A percentile compares a stretch with the other conserved stretches of the same genome.
phyloP scores from a whole-genome alignment of 2,329 filamentous ascomycete genomes.

The Fusarium temperatum region DNA sequence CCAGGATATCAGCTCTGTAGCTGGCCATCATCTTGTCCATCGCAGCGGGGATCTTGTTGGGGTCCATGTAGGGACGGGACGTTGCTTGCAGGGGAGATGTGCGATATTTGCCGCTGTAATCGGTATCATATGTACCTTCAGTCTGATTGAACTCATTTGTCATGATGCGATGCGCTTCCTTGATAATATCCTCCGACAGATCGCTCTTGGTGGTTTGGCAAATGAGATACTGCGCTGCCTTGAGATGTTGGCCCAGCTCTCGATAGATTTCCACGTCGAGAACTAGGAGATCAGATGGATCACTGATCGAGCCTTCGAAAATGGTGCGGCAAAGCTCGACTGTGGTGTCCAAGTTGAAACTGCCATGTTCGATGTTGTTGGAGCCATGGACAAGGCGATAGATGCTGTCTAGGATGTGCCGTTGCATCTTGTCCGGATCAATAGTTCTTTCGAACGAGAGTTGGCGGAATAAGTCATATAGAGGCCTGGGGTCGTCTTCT shows the following conservation, averaged over 20 bases:
- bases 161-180: constrained; percentile 40
- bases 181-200: constrained; percentile 34
- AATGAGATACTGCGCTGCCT: constrained; percentile 24
- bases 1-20: constrained; percentile 36
- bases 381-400: constrained; percentile 7
- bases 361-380: constrained; percentile 12
- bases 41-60: constrained; percentile 20
- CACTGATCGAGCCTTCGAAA: neutral
- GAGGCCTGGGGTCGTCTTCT: neutral
- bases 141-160: neutral
- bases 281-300: neutral
- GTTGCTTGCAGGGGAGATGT: constrained; percentile 25
- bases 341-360: neutral
- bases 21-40: constrained; percentile 39
- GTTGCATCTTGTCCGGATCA: neutral
- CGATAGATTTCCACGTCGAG: neutral
- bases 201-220: constrained; percentile 1
- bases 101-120: constrained; percentile 39
- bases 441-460: neutral
- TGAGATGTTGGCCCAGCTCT: constrained; percentile 25
- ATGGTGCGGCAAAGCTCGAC: neutral
- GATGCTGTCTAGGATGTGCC: neutral
- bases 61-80: neutral
- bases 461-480: neutral
- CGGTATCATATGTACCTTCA: neutral